Evolutionary conservation across 805 yeast genomes (phyloP).

Genomic region (Ogataea minuta): DNA sequence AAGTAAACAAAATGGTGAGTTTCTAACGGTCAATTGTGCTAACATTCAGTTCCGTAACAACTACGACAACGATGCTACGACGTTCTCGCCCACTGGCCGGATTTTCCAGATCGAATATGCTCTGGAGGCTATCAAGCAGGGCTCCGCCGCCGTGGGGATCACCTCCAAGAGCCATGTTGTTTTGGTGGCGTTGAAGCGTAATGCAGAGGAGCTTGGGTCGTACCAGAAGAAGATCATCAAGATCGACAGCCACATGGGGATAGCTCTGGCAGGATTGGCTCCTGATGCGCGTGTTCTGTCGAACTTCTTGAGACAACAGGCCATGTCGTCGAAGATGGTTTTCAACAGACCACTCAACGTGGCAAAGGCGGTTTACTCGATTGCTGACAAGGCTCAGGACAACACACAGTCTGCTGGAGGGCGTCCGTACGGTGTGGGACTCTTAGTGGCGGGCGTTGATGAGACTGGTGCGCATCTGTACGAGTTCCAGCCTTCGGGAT

Average conservation of each 20-base stretch:
- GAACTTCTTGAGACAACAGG: conserved; percentile 85
- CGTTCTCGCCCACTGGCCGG: conserved; percentile 94
- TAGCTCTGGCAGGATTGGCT: conserved; percentile 95
- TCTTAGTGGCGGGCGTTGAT: conserved; percentile 85
- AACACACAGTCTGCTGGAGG: conserved; percentile 96
- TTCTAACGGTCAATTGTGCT: conserved; percentile 1
- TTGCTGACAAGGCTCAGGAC: conserved; percentile 96
- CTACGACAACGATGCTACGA: conserved; percentile 97
- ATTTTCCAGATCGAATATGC: conserved; percentile 90
- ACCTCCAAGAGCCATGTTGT: conserved; percentile 86
- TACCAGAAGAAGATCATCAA: conserved; percentile 92
- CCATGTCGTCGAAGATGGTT: conserved; percentile 81
- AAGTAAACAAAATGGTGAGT: conserved; percentile 10
- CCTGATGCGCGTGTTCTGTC: conserved; percentile 96
- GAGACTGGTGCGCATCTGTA: conserved; percentile 91
- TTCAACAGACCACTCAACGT: conserved; percentile 84
- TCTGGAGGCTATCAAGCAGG: conserved; percentile 94
- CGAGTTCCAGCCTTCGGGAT: conserved; percentile 96
- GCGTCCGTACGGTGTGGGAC: conserved; percentile 97
- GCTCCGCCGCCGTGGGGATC: conserved; percentile 94
- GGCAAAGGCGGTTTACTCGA: conserved; percentile 74
- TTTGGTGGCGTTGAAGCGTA: conserved; percentile 89
- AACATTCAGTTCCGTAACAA: conserved; percentile 82
- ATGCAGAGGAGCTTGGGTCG: conserved; percentile 96
- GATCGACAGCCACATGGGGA: conserved; percentile 90